Base-by-base conservation (phyloP, 805 yeast genomes). In the Cyberlindnera petersonii region DNA sequence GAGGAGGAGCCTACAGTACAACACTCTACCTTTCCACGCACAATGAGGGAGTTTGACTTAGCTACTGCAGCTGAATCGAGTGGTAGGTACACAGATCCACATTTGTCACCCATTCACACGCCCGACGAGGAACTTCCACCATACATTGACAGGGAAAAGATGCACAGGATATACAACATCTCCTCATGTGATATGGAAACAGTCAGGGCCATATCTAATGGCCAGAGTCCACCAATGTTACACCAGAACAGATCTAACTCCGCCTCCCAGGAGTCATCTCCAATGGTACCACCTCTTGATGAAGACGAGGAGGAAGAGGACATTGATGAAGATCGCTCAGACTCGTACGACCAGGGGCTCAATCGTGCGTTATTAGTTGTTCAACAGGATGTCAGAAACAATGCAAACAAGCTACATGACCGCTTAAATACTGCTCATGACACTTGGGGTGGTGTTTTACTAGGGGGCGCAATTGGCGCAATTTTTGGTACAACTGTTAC, bases 151-250 rank as follows among this genome's bases (percentile, higher is more conserved):
- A 35, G 43, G 14, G 46, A 42, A 2, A 31, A 19, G 22, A 21
- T 37, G 21, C 46, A 42, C 26, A 37, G 46, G 2, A 37, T 42
- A 19, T 31, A 11, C 26, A 42, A 38, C 42, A 42, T 42, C 35
- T 42, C 46, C 13, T 26, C 46, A 9, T 23, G 37, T 3, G 42
- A 42, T 21, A 30, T 38, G 6, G 41, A 33, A 6, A 42, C 42
- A 2, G 46, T 38, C 16, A 42, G 28, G 21, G 42, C 46, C 14
- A 19, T 36, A 14, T 33, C 27, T 11, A 33, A 35, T 14, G 17
- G 24, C 3, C 31, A 9, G 14, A 37, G 13, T 9, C 15, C 24
- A 26, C 28, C 28, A 7, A 17, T 17, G 9, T 14, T 17, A 4
- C 28, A 14, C 28, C 28, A 26, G 16, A 7, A 15, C 17, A 5